Evolutionary conservation across 148 eudicot genomes (phyloP).

Genomic region (Salicornia ramosissima): DNA sequence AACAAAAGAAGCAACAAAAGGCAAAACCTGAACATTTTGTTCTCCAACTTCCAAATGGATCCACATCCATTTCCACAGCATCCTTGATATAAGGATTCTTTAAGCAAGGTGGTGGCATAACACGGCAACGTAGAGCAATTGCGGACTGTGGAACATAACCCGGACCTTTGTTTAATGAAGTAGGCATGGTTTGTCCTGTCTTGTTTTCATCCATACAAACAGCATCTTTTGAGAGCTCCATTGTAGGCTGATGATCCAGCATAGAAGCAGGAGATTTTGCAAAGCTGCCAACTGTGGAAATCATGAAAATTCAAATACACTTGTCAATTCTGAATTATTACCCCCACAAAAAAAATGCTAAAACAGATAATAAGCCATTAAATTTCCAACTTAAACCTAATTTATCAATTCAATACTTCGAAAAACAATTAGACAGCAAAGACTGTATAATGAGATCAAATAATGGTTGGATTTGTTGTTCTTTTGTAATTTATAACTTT

Average conservation of each 20-base stretch:
- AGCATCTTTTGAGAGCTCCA: slow-evolving; percentile 43
- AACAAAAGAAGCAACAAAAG: slow-evolving; percentile 5
- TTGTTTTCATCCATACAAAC: slow-evolving; percentile 35
- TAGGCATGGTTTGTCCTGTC: slow-evolving; percentile 26
- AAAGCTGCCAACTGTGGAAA: slow-evolving; percentile 35
- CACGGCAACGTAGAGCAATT: slow-evolving; percentile 85
- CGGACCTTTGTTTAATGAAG: slow-evolving; percentile 31
- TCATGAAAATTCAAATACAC: background rate
- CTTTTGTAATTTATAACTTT: background rate
- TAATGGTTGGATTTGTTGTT: background rate
- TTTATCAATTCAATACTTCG: background rate
- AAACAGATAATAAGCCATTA: no score
- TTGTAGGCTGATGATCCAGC: slow-evolving; percentile 32
- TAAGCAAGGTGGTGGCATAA: slow-evolving; percentile 93
- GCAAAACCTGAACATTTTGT: slow-evolving; percentile 64
- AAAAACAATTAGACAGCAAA: no score
- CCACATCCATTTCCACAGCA: slow-evolving; percentile 41
- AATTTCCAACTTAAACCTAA: background rate
- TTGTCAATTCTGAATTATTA: no score
- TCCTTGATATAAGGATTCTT: slow-evolving; percentile 66
- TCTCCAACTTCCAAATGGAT: slow-evolving; percentile 65
- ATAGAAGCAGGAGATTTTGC: slow-evolving; percentile 31
- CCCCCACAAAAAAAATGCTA: no score
- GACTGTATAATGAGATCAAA: background rate
- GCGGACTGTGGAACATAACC: slow-evolving; percentile 77